Conservation (phyloP, 768 basidiomycete species). For the Leccinum barrowsii region DNA sequence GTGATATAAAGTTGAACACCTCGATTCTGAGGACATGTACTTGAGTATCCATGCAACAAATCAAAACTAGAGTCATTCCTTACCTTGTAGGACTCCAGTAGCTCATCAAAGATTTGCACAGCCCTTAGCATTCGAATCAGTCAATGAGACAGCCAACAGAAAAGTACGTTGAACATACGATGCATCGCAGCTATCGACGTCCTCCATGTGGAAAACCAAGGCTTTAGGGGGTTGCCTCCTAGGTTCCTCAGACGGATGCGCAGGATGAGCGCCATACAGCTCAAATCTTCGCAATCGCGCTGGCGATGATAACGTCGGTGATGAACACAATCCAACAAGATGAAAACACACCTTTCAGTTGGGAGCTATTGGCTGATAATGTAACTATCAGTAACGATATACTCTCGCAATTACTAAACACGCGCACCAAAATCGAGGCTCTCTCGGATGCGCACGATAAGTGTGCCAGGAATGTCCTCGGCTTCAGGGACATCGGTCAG, state of each 20-base stretch:
- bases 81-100: conserved; percentile 76
- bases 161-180: conserved; percentile 54
- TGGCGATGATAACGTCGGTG: conserved; percentile 23
- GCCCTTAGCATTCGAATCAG: conserved; percentile 46
- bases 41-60: background rate
- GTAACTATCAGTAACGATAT: background rate
- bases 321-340: background rate
- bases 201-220: conserved; percentile 90
- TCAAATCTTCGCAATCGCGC: conserved; percentile 84
- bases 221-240: conserved; percentile 68
- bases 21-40: conserved; percentile 32
- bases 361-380: conserved; percentile 81
- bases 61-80: background rate
- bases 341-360: conserved; percentile 64
- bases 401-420: background rate
- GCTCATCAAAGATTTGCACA: conserved; percentile 77
- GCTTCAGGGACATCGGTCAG: conserved; percentile 85
- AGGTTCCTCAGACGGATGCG: conserved; percentile 88
- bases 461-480: conserved; percentile 73
- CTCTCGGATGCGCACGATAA: conserved; percentile 89
- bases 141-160: conserved; percentile 3
- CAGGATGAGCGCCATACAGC: conserved; percentile 73
- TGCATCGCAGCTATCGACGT: conserved; percentile 88
- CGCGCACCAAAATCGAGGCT: conserved; percentile 82
- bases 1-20: conserved; percentile 45